These are phyloP conservation scores for Nigrograna mackinnonii DNA, from an alignment of 2,329 filamentous ascomycete species.

Conservation along the genomic window DNA sequence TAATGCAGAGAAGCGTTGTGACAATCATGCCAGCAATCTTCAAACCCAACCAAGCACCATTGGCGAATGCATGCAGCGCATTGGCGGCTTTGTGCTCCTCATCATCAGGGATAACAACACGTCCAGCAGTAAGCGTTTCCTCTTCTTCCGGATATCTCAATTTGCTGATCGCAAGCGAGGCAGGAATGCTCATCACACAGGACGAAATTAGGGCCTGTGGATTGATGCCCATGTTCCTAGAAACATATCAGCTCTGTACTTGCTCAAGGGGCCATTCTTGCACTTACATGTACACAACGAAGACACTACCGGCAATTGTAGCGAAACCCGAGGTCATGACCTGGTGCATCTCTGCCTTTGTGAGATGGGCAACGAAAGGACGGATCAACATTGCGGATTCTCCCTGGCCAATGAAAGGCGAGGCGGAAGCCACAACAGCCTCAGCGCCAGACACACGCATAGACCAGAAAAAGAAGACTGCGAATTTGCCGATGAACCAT, in stretches of 20 bases:
- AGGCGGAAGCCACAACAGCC: constrained; percentile 90
- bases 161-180: constrained; percentile 86
- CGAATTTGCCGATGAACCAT: constrained; percentile 88
- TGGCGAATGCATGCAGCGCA: constrained; percentile 80
- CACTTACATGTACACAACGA: constrained; percentile 76
- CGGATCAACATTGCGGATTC: constrained; percentile 92
- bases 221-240: constrained; percentile 71
- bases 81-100: constrained; percentile 78
- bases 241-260: not conserved
- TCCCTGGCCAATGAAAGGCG: constrained; percentile 91
- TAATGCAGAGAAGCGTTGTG: constrained; percentile 79
- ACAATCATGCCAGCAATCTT: constrained; percentile 86
- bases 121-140: constrained; percentile 80
- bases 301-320: constrained; percentile 85
- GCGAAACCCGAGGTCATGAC: constrained; percentile 92
- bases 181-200: constrained; percentile 95
- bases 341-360: constrained; percentile 86
- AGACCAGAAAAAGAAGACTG: constrained; percentile 88
- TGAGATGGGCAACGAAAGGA: constrained; percentile 84
- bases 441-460: constrained; percentile 88
- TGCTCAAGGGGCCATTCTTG: not conserved
- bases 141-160: constrained; percentile 87
- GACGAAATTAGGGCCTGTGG: constrained; percentile 84
- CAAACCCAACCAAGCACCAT: constrained; percentile 82
- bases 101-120: constrained; percentile 79